Conservation (phyloP, 495 filamentous ascomycete species). For the Trichoderma asperelloides region DNA sequence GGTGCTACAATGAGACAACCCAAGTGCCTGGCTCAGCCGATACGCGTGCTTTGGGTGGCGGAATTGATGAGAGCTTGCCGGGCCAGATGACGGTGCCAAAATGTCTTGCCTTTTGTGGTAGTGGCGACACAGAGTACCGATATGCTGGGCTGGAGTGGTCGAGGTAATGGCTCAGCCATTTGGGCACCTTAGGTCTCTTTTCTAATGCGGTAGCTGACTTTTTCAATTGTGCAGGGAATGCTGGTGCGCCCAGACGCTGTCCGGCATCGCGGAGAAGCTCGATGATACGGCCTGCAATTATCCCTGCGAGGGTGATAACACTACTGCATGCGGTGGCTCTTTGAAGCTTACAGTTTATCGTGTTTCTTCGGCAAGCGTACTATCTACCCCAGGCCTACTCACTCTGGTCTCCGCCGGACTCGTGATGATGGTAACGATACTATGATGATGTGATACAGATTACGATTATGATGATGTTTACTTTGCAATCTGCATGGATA, state of each 20-base stretch:
- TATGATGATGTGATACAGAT: neutral
- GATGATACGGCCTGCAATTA: slow-evolving; percentile 31
- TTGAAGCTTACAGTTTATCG: slow-evolving; percentile 28
- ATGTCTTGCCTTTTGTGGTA: slow-evolving; percentile 35
- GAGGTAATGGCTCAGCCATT: slow-evolving; percentile 22
- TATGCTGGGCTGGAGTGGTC: slow-evolving; percentile 42
- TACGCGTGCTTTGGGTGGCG: slow-evolving; percentile 25
- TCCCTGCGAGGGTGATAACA: slow-evolving; percentile 34
- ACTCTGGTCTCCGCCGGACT: neutral
- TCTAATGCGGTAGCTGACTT: neutral
- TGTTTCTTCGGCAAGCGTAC: neutral
- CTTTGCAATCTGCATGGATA: neutral
- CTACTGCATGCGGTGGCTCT: slow-evolving; percentile 36
- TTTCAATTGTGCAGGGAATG: slow-evolving; percentile 30
- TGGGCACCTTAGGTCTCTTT: neutral
- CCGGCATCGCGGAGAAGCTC: slow-evolving; percentile 22
- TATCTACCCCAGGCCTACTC: neutral
- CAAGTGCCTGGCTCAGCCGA: slow-evolving; percentile 21
- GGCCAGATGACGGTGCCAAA: slow-evolving; percentile 32
- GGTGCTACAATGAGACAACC: slow-evolving; percentile 44
- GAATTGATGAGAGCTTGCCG: slow-evolving; percentile 19
- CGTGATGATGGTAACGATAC: neutral
- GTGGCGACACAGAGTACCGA: slow-evolving; percentile 17
- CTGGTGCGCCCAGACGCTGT: slow-evolving; percentile 36
- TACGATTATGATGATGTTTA: too few species aligned